Conservation (phyloP, 176 grass and related monocot genomes). For the Triticum timopheevii region DNA sequence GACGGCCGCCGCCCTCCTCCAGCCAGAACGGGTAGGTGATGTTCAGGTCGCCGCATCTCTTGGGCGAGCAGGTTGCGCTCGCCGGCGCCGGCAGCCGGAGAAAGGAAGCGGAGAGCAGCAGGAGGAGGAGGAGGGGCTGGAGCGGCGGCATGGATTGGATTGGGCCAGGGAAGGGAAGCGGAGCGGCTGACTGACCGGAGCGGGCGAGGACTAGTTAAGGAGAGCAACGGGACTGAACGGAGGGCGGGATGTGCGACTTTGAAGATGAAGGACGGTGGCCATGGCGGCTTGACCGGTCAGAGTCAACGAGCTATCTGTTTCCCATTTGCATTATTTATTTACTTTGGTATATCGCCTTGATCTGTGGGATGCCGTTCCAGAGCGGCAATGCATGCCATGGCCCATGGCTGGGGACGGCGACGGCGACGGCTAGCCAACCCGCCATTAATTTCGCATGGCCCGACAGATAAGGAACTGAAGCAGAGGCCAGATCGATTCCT, state of each 20-base stretch:
- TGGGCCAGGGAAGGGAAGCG: not conserved
- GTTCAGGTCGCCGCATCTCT: not conserved
- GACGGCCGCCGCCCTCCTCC: not conserved
- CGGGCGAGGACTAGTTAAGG: not conserved
- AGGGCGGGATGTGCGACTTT: not conserved
- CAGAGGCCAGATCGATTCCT: not conserved
- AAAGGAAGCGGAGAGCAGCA: not conserved
- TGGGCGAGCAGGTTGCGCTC: not conserved
- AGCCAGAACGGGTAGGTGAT: conserved; percentile 45
- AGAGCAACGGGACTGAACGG: too few species aligned
- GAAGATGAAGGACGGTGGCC: not conserved
- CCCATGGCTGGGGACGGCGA: not conserved
- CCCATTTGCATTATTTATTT: not conserved
- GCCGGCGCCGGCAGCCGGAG: not conserved
- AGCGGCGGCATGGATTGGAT: not conserved
- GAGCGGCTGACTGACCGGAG: not conserved
- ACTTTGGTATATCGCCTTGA: not conserved
- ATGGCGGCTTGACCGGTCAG: not conserved
- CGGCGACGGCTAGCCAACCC: not conserved
- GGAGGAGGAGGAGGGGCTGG: not conserved
- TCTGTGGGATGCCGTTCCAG: not conserved
- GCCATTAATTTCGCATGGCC: not conserved
- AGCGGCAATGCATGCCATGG: not conserved
- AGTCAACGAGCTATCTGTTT: not conserved
- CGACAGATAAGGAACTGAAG: not conserved